A percentile compares a stretch with the other conserved stretches of the same genome.
Evolutionary conservation across 495 filamentous ascomycete species (phyloP).

Genomic region (Annulohypoxylon bovei): DNA sequence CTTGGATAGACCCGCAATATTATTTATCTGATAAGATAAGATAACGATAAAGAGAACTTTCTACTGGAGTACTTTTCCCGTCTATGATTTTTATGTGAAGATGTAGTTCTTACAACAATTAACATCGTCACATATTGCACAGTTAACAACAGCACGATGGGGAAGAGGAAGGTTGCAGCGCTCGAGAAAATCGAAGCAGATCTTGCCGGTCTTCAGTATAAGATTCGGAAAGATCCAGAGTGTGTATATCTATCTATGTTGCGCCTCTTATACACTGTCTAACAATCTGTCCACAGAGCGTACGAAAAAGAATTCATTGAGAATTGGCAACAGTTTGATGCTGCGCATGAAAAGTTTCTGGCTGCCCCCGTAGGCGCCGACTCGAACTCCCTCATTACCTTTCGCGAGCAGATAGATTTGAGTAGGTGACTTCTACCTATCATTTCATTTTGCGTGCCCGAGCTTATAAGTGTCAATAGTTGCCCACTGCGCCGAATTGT

Average conservation of each 20-base stretch:
- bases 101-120: neutral
- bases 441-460: neutral
- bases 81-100: neutral
- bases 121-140: neutral
- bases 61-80: conserved; percentile 15
- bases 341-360: conserved; percentile 89
- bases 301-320: conserved; percentile 46
- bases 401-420: conserved; percentile 88
- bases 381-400: conserved; percentile 77
- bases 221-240: conserved; percentile 44
- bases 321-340: conserved; percentile 90
- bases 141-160: conserved; percentile 58
- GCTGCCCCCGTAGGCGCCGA: conserved; percentile 77
- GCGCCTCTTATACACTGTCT: conserved; percentile 33
- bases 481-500: conserved; percentile 92
- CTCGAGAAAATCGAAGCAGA: conserved; percentile 96
- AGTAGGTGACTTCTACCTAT: conserved; percentile 30
- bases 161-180: conserved; percentile 86
- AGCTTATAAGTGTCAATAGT: conserved; percentile 53
- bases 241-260: conserved; percentile 22
- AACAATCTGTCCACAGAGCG: conserved; percentile 38
- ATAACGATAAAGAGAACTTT: conserved; percentile 37
- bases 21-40: conserved; percentile 37
- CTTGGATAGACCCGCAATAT: neutral
- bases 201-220: conserved; percentile 52